Conservation (phyloP, 1,284 basidiomycete genomes). For the Anthracocystis setariae region DNA sequence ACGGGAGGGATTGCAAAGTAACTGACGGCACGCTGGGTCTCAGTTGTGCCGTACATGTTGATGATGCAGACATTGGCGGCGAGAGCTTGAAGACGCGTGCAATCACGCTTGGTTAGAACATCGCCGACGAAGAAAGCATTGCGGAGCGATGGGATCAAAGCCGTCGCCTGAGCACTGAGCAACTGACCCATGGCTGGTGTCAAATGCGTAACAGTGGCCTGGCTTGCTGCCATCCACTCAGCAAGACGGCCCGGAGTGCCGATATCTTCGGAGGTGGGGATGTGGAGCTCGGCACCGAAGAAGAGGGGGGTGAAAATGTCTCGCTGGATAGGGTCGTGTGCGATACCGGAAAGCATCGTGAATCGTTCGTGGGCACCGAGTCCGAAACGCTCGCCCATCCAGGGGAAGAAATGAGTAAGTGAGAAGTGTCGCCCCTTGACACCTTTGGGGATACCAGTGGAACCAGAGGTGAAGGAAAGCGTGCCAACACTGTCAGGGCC, state of each 20-base stretch:
- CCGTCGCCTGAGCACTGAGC: constrained; percentile 91
- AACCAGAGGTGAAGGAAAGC: constrained; percentile 95
- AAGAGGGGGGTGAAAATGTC: constrained; percentile 99
- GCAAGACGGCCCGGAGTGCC: constrained; percentile 95
- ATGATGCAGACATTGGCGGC: constrained; percentile 88
- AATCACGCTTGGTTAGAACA: constrained; percentile 97
- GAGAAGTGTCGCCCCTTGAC: constrained; percentile 94
- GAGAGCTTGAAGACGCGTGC: constrained; percentile 90
- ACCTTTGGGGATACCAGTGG: constrained; percentile 97
- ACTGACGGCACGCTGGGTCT: constrained; percentile 97
- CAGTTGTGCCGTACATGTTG: constrained; percentile 99
- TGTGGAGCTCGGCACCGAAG: constrained; percentile 93
- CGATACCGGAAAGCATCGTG: constrained; percentile 98
- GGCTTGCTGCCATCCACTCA: constrained; percentile 95
- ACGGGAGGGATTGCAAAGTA: constrained; percentile 94
- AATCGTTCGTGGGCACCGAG: constrained; percentile 83
- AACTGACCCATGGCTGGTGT: constrained; percentile 97
- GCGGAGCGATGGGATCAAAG: constrained; percentile 83
- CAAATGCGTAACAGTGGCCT: constrained; percentile 85
- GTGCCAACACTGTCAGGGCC: constrained; percentile 97
- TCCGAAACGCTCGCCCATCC: constrained; percentile 93
- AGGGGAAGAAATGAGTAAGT: constrained; percentile 99
- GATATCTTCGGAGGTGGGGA: constrained; percentile 97
- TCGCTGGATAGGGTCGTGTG: constrained; percentile 98
- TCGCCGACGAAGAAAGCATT: constrained; percentile 99